Evolutionary conservation across 805 yeast species (phyloP), one percentile per base, ranked within the genome.

Genomic region (Spathaspora sp.): DNA sequence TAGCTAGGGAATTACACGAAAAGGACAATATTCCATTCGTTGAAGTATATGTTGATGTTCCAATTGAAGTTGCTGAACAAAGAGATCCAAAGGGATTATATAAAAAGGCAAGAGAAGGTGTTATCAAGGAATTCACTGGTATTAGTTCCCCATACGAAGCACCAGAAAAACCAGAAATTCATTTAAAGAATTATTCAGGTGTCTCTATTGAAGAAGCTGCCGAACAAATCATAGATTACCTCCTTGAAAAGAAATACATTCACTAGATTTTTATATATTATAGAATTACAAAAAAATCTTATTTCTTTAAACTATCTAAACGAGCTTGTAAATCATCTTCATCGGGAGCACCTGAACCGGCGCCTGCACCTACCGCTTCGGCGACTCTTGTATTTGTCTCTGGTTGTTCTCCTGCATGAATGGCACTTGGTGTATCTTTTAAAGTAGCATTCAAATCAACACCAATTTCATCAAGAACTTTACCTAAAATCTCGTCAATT

Each of bases 61-160:
- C 98, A 35, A 78, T 93, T 48, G 91, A 86, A 63, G 90, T 93
- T 55, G 98, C 97, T 48, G 98, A 93, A 77, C 81, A 89, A 70
- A 89, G 98, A 75, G 98, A 93, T 70, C 98, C 98, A 57, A 93
- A 93, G 76, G 98, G 98, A 11, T 76, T 93, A 59, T 93, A 93
- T 77, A 91, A 91, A 73, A 93, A 93, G 79, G 98, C 98, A 16
- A 84, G 97, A 69, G 94, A 91, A 64, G 98, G 98, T 35, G 75
- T 87, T 55, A 92, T 92, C 68, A 89, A 89, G 72, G 96, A 92
- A 65, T 92, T 92, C 75, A 92, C 98, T 14, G 98, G 98, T 52
- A 87, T 92, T 52, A 85, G 91, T 57, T 97, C 97, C 10, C 98
- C 98, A 39, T 92, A 92, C 68, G 98, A 92, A 76, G 94, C 88